These are phyloP conservation scores for Rosa chinensis DNA, from an alignment of 306 rosid species.

Conservation along the genomic window DNA sequence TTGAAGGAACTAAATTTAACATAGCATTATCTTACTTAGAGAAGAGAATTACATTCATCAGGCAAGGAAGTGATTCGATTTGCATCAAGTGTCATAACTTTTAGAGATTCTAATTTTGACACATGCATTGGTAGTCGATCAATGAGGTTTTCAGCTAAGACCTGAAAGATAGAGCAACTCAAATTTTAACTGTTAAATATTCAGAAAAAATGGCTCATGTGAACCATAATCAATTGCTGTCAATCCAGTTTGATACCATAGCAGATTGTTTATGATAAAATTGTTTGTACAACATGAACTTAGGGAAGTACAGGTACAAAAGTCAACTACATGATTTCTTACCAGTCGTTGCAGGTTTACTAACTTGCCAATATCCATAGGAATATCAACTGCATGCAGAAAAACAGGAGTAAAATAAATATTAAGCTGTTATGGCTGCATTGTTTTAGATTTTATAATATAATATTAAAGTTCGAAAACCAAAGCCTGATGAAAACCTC, in stretches of 20 bases:
- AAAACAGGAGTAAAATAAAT: constrained; percentile 16
- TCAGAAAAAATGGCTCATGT: neutral
- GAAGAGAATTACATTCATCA: constrained; percentile 92
- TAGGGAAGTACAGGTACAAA: constrained; percentile 14
- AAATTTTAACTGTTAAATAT: neutral
- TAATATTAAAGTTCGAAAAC: neutral
- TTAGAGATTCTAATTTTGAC: constrained; percentile 89
- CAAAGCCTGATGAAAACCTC: neutral
- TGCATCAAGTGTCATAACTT: constrained; percentile 78
- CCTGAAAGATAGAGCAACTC: constrained; percentile 45
- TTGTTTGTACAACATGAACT: neutral
- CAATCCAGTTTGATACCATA: neutral
- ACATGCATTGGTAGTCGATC: constrained; percentile 78
- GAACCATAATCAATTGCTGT: neutral
- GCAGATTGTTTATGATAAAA: neutral
- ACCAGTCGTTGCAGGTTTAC: constrained; percentile 83
- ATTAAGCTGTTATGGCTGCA: constrained; percentile 7
- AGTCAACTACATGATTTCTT: constrained; percentile 30
- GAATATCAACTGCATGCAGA: constrained; percentile 73
- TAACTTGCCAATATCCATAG: constrained; percentile 70
- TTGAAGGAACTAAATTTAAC: neutral
- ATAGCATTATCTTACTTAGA: constrained; percentile 34
- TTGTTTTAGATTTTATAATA: neutral
- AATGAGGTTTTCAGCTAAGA: constrained; percentile 76
- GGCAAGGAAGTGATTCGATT: constrained; percentile 82